A percentile compares a stretch with the other conserved stretches of the same genome.
Conservation (phyloP, 2,329 filamentous ascomycete genomes). For the Pestalotiopsis sp. region DNA sequence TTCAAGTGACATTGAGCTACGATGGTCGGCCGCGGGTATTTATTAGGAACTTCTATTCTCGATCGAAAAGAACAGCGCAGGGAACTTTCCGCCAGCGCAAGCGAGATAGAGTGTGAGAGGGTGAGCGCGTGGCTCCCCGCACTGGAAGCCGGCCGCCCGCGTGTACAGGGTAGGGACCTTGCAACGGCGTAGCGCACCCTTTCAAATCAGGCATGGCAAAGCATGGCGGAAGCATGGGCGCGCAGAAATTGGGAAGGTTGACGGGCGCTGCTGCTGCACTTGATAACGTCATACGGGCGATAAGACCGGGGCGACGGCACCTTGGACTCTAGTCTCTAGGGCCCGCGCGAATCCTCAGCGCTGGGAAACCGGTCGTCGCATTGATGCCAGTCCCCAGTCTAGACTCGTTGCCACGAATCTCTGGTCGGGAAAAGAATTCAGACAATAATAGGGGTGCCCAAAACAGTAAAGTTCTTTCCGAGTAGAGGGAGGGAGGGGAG, state of each 20-base stretch:
- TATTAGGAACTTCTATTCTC: not conserved
- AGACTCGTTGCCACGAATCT: constrained; percentile 1
- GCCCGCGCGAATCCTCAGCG: constrained; percentile 7
- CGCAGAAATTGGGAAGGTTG: not conserved
- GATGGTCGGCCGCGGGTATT: not conserved
- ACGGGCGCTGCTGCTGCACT: not conserved
- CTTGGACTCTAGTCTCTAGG: not conserved
- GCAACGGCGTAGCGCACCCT: no score
- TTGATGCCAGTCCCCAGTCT: constrained; percentile 2
- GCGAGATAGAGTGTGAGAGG: not conserved
- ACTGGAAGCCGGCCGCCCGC: not conserved
- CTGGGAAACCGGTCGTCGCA: constrained; percentile 1
- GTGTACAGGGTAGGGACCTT: not conserved
- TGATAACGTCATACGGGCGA: constrained; percentile 5
- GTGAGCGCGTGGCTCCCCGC: not conserved
- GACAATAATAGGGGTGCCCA: not conserved
- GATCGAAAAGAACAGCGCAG: not conserved
- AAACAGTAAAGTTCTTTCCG: not conserved
- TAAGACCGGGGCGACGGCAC: constrained; percentile 6
- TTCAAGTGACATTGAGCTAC: not conserved
- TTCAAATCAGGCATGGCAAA: not conserved
- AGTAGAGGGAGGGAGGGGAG: not conserved
- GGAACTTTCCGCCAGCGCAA: not conserved
- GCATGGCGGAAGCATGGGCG: no score
- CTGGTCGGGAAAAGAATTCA: not conserved